Evolutionary conservation across 108 stramenopile genomes (phyloP).

Genomic region (Skeletonema menzelii): DNA sequence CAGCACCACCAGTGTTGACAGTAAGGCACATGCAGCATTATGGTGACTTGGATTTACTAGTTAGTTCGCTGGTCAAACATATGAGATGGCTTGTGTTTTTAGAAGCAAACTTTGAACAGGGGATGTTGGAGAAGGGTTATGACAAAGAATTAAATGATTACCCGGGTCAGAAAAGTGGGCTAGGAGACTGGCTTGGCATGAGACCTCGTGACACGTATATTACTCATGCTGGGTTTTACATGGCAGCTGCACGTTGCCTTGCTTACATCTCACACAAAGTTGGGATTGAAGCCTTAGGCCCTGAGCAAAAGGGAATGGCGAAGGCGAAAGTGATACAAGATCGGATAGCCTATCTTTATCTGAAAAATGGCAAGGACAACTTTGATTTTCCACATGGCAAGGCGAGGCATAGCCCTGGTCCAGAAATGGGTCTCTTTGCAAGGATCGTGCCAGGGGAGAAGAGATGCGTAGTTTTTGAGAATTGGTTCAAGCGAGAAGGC

Average conservation of each 20-base stretch:
- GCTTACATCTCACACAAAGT: slow-evolving; percentile 30
- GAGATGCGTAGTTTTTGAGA: slow-evolving; percentile 35
- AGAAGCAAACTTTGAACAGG: slow-evolving; percentile 26
- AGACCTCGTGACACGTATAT: slow-evolving; percentile 25
- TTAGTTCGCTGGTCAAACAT: slow-evolving; percentile 13
- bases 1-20: slow-evolving; percentile 34
- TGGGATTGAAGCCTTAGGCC: slow-evolving; percentile 14
- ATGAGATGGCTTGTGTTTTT: slow-evolving; percentile 35
- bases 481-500: slow-evolving; percentile 31
- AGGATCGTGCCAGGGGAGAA: slow-evolving; percentile 39
- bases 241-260: slow-evolving; percentile 33
- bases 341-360: slow-evolving; percentile 17
- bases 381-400: slow-evolving; percentile 16
- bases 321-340: slow-evolving; percentile 10
- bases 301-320: slow-evolving; percentile 6
- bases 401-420: slow-evolving; percentile 10
- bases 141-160: slow-evolving; percentile 28
- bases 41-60: slow-evolving; percentile 26
- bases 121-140: slow-evolving; percentile 24
- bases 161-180: slow-evolving; percentile 19
- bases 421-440: slow-evolving; percentile 37
- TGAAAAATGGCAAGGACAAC: slow-evolving; percentile 34
- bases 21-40: slow-evolving; percentile 43
- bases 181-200: slow-evolving; percentile 53
- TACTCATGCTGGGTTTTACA: slow-evolving; percentile 38